Base-by-base conservation (phyloP, 1,284 basidiomycete species). In the Cerrena zonata region DNA sequence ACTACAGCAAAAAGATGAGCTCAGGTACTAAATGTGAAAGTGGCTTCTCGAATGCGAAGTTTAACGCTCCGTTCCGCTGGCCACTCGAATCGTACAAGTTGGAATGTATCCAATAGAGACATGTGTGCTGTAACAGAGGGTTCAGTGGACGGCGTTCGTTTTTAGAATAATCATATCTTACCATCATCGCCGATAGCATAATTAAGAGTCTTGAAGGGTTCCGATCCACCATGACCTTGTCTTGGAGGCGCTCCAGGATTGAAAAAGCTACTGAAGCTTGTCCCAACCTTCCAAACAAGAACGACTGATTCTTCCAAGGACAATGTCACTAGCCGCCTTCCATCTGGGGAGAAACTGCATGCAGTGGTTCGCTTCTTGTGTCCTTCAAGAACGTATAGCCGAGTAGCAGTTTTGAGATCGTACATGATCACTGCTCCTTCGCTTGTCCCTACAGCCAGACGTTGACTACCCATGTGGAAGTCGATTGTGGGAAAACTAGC, bases 351-450 rank as follows among this genome's bases (percentile, higher is more conserved):
- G 66, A 97, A 98, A 50, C 84, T 88, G 55, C 89, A 85, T 0
- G 89, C 91, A 0, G 87, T 80, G 4, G 92, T 81, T 0, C 79
- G 72, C 58, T 84, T 82, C 60, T 83, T 84, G 71, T 97, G 94
- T 0, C 91, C 88, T 61, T 98, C 94, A 7, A 99, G 80, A 0
- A 99, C 91, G 64, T 97, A 98, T 5, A 99, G 74, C 11, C 95
- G 81, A 2, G 91, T 97, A 0, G 93, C 94, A 0, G 94, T 94
- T 69, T 97, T 97, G 47, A 99, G 77, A 63, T 99, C 96, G 66
- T 97, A 98, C 82, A 98, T 92, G 58, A 98, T 84, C 43, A 93
- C 84, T 0, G 90, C 89, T 0, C 94, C 93, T 68, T 99, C 96
- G 56, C 82, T 84, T 0, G 95, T 97, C 0, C 96, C 96, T 0